Conservation (phyloP, 805 yeast species). For the Pichia gijzeniarum region DNA sequence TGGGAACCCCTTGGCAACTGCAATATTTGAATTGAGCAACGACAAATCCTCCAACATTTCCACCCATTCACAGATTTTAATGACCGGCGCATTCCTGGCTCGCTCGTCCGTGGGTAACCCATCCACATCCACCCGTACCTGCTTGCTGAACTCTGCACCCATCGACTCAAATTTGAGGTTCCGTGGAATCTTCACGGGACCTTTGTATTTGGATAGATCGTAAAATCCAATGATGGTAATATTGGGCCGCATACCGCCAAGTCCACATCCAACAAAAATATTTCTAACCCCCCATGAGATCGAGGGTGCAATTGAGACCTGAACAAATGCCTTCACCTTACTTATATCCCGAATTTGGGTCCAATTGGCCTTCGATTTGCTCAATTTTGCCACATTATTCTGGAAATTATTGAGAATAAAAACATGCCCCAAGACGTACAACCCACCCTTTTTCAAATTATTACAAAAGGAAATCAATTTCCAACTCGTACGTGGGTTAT, state of each 20-base stretch:
- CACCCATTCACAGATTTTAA: conserved; percentile 81
- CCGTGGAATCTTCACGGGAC: conserved; percentile 15
- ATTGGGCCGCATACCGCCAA: conserved; percentile 98
- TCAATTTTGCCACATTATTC: conserved; percentile 59
- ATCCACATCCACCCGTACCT: conserved; percentile 19
- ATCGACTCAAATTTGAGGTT: conserved; percentile 23
- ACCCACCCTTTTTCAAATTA: conserved; percentile 90
- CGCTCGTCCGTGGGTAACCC: conserved; percentile 51
- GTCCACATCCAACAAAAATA: conserved; percentile 85
- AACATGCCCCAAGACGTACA: conserved; percentile 89
- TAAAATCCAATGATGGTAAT: conserved; percentile 89
- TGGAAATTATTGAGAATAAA: conserved; percentile 60
- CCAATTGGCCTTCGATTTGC: conserved; percentile 78
- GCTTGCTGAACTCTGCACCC: conserved; percentile 19
- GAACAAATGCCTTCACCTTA: conserved; percentile 88
- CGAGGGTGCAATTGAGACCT: conserved; percentile 79
- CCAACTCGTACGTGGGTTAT: conserved; percentile 91
- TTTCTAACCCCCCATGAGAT: conserved; percentile 94
- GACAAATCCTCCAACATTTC: conserved; percentile 85
- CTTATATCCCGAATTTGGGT: conserved; percentile 68
- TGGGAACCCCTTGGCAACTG: conserved; percentile 86
- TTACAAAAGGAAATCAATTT: conserved; percentile 88
- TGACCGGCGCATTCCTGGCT: conserved; percentile 63
- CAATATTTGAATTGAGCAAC: conserved; percentile 84
- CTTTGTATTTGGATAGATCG: conserved; percentile 40